Evolutionary conservation across 1,284 basidiomycete species (phyloP).

Genomic region (Athelia psychrophila): DNA sequence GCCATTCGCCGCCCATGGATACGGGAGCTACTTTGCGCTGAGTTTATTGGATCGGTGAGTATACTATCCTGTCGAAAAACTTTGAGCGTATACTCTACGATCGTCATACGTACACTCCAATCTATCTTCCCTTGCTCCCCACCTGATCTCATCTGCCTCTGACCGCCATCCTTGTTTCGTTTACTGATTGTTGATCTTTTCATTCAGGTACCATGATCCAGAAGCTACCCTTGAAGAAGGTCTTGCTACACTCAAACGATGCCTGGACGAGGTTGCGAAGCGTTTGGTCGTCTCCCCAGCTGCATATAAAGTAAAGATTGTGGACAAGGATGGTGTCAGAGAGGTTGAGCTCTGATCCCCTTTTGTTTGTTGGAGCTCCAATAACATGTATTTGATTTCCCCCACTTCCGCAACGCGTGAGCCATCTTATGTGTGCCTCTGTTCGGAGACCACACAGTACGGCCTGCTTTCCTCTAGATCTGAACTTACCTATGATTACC

Average conservation of each 20-base stretch:
- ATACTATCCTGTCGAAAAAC: background rate
- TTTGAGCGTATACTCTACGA: background rate
- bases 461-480: too few species aligned
- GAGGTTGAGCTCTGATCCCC: constrained; percentile 62
- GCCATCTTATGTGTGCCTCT: too few species aligned
- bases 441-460: too few species aligned
- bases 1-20: constrained; percentile 95
- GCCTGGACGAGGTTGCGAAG: constrained; percentile 86
- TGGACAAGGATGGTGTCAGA: constrained; percentile 87
- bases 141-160: too few species aligned
- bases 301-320: constrained; percentile 86
- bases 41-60: constrained; percentile 87
- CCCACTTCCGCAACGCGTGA: too few species aligned
- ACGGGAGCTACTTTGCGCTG: constrained; percentile 91
- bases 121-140: background rate
- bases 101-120: too few species aligned
- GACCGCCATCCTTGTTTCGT: too few species aligned
- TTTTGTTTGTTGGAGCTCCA: background rate
- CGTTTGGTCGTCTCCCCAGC: constrained; percentile 82
- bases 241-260: constrained; percentile 78
- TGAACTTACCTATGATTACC: too few species aligned
- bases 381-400: too few species aligned
- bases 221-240: constrained; percentile 84
- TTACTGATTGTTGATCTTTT: constrained; percentile 1
- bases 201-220: constrained; percentile 76